Evolutionary conservation across 2,329 filamentous ascomycete genomes (phyloP), one percentile per base, ranked within the genome.

Genomic region (Stagonosporopsis cucurbitacearum): DNA sequence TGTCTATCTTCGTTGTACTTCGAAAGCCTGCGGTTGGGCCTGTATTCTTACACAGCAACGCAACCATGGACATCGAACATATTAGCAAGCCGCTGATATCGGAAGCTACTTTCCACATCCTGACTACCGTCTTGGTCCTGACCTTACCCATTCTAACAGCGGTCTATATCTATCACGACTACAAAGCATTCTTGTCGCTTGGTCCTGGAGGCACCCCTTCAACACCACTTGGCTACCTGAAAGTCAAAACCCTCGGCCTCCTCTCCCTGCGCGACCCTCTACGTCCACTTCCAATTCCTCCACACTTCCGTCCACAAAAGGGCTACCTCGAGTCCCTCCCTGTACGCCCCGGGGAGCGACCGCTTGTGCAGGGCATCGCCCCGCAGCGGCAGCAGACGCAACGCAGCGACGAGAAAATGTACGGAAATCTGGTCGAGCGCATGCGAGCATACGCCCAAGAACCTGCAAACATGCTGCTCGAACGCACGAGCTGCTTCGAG

Each of bases 321-420:
- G 89, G 90, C 11, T 84, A 89, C 65, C 82, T 95, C 8, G 20
- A 44, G n/a, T 48, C 63, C 1, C 80, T 95, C 0, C 86, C 88
- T 1, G 81, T 81, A 53, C 86, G 91, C 0, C 69, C 75, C 3
- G 88, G 88, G 0, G 79, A 82, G 1, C 84, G 90, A 1, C 92
- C 91, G 1, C 71, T 76, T 2, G 88, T 93, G 9, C 84, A 81
- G 36, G 91, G 91, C 44, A 91, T 96, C 54, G 91, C 91, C 1
- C 91, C 91, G 0, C 91, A 96, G 68, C 84, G 91, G 2, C 91
- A 96, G 75, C 80, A 88, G 17, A 84, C 88, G 71, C 90, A 96
- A 69, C 81, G 81, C 36, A 84, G 85, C 65, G n/a, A 76, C 80
- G 63, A 80, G 80, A 2, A 74, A 77, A 52, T 83, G 81, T 67